Evolutionary conservation across 2,329 filamentous ascomycete genomes (phyloP), one percentile per base, ranked within the genome.

Genomic region (Rutstroemia sydowiana): DNA sequence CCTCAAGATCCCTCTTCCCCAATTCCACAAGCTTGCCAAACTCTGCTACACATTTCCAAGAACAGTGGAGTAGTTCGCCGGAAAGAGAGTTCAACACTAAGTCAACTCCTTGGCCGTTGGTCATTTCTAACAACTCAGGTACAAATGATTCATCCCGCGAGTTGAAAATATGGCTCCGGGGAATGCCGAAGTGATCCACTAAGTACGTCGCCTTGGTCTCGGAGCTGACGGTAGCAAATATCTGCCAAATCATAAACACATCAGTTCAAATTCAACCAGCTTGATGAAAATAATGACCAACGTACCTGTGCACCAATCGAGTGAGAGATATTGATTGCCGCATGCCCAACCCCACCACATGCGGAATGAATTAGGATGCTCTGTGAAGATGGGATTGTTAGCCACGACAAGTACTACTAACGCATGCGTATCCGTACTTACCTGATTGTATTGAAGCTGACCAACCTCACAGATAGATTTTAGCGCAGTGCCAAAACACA

Each of bases 141-240:
- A 36, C 45, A 23, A 48, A 48, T 34, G 16, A 16, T 41, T 3
- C 14, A 14, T 20, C 41, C 10, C 34, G 31, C 10, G 45, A 48
- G 10, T 21, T 26, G 21, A 40, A 48, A 14, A 48, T 48, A 11
- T 18, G 45, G 23, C 41, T 18, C 3, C n/a, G 20, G 23, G 31
- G 45, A n/a, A 48, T 34, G 13, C 45, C 45, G 14, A 40, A 48
- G 5, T 34, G 40, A 2, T 48, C 13, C 10, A 13, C n/a, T 13
- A 48, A 13, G 36, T 40, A 40, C 3, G 30, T 10, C 5, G 34
- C 34, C 14, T 48, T 48, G 4, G 26, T 23, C 5, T 48, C 34
- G 16, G n/a, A 40, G 9, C 45, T n/a, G 10, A 48, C 45, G 18
- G 45, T 48, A 1, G 66, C 68, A 53, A 72, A 74, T 3, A 78